Conservation (phyloP, 2,329 filamentous ascomycete species). For the Xylariomycetidae sp. region DNA sequence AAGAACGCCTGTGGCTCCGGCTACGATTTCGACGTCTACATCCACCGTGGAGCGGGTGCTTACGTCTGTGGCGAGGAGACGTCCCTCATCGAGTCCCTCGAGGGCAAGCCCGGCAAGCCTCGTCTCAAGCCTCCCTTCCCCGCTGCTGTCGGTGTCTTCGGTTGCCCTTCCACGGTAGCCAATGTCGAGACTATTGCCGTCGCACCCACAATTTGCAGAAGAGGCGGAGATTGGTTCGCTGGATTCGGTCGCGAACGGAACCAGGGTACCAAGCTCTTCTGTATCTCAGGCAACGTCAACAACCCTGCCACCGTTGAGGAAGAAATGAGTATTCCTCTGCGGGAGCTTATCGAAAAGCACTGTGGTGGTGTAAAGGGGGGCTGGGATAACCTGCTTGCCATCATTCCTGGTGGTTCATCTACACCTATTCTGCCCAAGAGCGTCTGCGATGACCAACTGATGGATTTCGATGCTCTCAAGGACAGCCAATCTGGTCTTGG, state of each 20-base stretch:
- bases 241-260: conserved; percentile 93
- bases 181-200: conserved; percentile 98
- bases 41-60: conserved; percentile 94
- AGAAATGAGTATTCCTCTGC: conserved; percentile 97
- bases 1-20: conserved; percentile 97
- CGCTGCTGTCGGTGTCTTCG: conserved; percentile 93
- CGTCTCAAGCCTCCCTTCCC: conserved; percentile 98
- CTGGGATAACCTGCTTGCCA: conserved; percentile 93
- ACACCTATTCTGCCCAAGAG: conserved; percentile 90
- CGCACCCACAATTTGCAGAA: conserved; percentile 89
- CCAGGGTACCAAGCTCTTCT: conserved; percentile 95
- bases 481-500: conserved; percentile 96
- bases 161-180: conserved; percentile 94
- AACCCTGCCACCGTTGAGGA: conserved; percentile 97
- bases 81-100: conserved; percentile 93
- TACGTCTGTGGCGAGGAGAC: conserved; percentile 99
- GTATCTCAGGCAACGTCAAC: conserved; percentile 98
- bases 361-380: conserved; percentile 94
- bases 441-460: conserved; percentile 90
- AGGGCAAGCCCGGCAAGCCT: conserved; percentile 98
- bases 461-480: conserved; percentile 99
- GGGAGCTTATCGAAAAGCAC: conserved; percentile 96
- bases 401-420: conserved; percentile 95
- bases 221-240: conserved; percentile 90
- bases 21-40: conserved; percentile 95